These are phyloP conservation scores for Rhodotorula kratochvilovae DNA, from an alignment of 768 basidiomycete species.

Conservation along the genomic window DNA sequence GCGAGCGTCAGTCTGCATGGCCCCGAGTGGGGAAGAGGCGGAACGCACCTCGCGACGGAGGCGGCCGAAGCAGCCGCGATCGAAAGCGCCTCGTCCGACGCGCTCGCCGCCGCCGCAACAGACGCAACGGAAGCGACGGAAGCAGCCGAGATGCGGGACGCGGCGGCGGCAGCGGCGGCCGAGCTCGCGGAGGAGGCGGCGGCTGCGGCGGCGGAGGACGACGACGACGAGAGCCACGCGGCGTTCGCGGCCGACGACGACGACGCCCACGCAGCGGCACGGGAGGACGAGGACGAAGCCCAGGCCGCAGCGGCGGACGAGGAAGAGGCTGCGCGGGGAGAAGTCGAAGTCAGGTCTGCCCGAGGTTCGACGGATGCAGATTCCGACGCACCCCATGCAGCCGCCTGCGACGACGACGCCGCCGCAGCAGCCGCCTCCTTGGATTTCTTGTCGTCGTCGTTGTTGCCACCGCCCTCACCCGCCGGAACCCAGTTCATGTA, in stretches of 20 bases:
- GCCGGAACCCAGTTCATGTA: slow-evolving; percentile 51
- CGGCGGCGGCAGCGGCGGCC: background rate
- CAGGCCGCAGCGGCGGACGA: background rate
- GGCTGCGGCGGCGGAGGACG: background rate
- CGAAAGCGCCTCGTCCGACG: background rate
- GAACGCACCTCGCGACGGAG: background rate
- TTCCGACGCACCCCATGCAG: background rate
- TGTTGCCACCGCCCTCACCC: background rate
- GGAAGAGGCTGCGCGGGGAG: background rate
- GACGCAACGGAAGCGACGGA: background rate
- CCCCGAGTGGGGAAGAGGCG: background rate
- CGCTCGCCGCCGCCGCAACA: background rate
- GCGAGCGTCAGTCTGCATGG: background rate
- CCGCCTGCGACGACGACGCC: background rate
- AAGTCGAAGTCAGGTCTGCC: background rate
- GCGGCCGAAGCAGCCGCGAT: background rate
- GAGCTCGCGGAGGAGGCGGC: background rate
- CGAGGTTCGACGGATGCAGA: background rate
- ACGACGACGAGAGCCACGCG: background rate
- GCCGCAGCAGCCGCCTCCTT: slow-evolving; percentile 8
- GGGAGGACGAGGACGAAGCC: background rate
- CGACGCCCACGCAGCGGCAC: background rate
- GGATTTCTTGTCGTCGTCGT: slow-evolving; percentile 8
- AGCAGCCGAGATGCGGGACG: background rate
- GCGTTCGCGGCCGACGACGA: background rate